Conservation (phyloP, 2,329 filamentous ascomycete genomes). For the Penicillium thymicola region DNA sequence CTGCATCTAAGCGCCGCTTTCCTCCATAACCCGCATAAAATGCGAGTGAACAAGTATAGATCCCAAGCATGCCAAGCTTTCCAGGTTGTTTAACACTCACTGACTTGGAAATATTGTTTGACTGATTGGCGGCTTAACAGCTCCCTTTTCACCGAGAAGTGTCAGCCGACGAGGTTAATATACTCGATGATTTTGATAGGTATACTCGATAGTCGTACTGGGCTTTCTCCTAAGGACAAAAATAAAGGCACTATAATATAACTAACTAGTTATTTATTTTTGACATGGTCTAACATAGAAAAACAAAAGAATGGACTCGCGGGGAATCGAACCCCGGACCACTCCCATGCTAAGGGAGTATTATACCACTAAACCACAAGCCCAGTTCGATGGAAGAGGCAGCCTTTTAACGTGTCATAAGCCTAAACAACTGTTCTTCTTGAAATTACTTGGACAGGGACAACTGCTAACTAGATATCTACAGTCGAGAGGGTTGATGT, state of each 20-base stretch:
- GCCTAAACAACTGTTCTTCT: background rate
- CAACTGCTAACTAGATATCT: no score
- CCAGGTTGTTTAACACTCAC: background rate
- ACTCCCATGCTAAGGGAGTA: slow-evolving; percentile 49
- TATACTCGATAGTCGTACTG: background rate
- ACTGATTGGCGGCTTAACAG: background rate
- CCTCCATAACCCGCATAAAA: no score
- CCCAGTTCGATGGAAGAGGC: slow-evolving; percentile 17
- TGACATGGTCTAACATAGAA: background rate
- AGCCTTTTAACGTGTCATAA: background rate
- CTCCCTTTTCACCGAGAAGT: background rate
- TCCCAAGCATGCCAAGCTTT: background rate
- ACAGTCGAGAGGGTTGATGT: no score
- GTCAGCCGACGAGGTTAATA: no score
- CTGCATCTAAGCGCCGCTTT: no score
- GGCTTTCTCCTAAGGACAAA: background rate
- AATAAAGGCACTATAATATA: background rate
- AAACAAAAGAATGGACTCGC: slow-evolving; percentile 41
- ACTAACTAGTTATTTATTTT: background rate
- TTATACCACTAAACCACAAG: slow-evolving; percentile 50
- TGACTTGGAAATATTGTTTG: background rate
- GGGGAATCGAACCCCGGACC: slow-evolving; percentile 51
- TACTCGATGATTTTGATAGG: background rate
- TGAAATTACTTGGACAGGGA: background rate
- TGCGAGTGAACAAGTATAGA: no score